Evolutionary conservation across 371 early-diverging fungal genomes (phyloP).

Genomic region (Polyrhizophydium stewartii): DNA sequence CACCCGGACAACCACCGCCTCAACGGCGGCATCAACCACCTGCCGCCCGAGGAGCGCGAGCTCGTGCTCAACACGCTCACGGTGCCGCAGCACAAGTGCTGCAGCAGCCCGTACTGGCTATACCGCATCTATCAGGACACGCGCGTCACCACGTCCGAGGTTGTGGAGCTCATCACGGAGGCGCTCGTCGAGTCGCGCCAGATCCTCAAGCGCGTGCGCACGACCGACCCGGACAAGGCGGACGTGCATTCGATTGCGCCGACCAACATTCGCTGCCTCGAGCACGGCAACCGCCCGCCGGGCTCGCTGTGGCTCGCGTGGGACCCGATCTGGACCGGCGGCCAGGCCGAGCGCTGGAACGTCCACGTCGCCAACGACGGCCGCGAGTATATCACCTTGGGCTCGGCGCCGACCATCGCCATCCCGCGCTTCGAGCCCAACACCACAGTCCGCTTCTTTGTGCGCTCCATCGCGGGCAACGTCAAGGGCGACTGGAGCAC

Average conservation of each 20-base stretch:
- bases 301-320: conserved; percentile 39
- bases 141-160: conserved; percentile 26
- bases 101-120: conserved; percentile 44
- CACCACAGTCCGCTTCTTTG: not conserved
- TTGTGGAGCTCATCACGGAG: conserved; percentile 19
- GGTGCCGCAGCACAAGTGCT: conserved; percentile 42
- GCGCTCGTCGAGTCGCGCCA: conserved; percentile 23
- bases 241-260: conserved; percentile 14
- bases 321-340: conserved; percentile 34
- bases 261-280: conserved; percentile 18
- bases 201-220: conserved; percentile 1
- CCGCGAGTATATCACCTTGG: conserved; percentile 6
- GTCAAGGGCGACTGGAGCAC: conserved; percentile 18
- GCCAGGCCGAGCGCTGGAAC: conserved; percentile 29
- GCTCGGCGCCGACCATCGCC: not conserved
- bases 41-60: conserved; percentile 27
- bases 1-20: conserved; percentile 27
- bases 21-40: conserved; percentile 37
- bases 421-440: not conserved
- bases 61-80: conserved; percentile 20
- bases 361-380: conserved; percentile 9
- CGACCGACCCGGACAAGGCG: conserved; percentile 10
- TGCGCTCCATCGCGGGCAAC: conserved; percentile 3
- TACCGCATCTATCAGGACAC: conserved; percentile 55
- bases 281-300: conserved; percentile 13